phyloP scores from a whole-genome alignment of 2,329 filamentous ascomycete species.

The Cercospora citrullina region DNA sequence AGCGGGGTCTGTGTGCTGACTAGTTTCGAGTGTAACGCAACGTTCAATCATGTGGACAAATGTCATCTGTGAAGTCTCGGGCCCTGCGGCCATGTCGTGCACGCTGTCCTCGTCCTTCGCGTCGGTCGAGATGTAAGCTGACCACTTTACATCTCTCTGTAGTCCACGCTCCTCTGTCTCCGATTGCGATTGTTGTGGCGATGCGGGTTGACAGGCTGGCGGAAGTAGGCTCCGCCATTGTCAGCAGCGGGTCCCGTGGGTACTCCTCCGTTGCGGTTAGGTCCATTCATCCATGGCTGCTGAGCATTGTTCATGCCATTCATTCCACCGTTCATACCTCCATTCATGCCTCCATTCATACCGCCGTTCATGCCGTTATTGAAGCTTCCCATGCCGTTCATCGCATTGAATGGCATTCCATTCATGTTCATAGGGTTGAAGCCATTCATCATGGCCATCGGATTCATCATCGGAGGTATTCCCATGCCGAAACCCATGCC shows the following conservation, averaged over 20 bases:
- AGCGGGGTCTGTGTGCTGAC: neutral
- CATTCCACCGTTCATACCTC: conserved; percentile 41
- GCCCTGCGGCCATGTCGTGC: neutral
- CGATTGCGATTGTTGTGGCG: conserved; percentile 80
- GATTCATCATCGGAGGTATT: conserved; percentile 3
- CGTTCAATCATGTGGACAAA: neutral
- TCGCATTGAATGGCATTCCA: conserved; percentile 30
- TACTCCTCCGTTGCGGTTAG: conserved; percentile 74
- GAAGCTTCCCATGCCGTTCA: conserved; percentile 41
- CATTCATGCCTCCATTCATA: conserved; percentile 40
- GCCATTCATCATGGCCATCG: conserved; percentile 21
- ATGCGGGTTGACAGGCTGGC: conserved; percentile 93
- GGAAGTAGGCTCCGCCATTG: conserved; percentile 90
- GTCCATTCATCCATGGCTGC: conserved; percentile 38
- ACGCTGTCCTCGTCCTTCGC: neutral
- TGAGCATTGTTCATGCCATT: conserved; percentile 29
- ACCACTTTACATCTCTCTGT: conserved; percentile 67
- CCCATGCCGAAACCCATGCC: conserved; percentile 15
- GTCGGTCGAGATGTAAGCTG: neutral
- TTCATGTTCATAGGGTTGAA: conserved; percentile 39
- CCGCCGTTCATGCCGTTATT: conserved; percentile 34
- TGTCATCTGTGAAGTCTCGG: neutral
- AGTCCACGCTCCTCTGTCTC: conserved; percentile 83
- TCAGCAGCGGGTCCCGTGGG: conserved; percentile 24
- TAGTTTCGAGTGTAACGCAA: neutral